These are phyloP conservation scores for Naegleria lovaniensis DNA, from an alignment of 208 protist genomes.

Conservation along the genomic window DNA sequence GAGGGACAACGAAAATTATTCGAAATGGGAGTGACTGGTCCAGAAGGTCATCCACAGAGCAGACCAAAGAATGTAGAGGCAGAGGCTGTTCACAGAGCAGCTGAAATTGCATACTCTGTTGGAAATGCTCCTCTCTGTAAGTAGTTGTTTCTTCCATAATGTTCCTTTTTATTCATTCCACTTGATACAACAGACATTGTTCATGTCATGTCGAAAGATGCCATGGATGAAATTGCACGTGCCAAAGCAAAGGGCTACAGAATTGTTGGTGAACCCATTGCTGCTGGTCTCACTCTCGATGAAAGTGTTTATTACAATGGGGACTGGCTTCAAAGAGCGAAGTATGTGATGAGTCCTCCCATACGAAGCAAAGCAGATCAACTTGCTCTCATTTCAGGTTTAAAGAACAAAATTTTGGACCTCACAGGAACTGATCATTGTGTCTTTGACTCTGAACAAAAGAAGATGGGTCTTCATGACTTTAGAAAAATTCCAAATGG, in stretches of 20 bases:
- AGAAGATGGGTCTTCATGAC: slow-evolving; percentile 61
- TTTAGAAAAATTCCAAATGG: slow-evolving; percentile 65
- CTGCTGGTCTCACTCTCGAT: background rate
- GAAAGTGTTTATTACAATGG: background rate
- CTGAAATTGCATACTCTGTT: slow-evolving; percentile 25
- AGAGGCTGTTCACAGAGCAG: slow-evolving; percentile 57
- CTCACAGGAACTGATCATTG: slow-evolving; percentile 51
- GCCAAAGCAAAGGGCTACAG: slow-evolving; percentile 42
- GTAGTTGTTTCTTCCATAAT: background rate
- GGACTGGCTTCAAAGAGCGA: background rate
- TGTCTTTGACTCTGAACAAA: slow-evolving; percentile 61
- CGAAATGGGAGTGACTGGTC: slow-evolving; percentile 57
- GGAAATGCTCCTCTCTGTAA: slow-evolving; percentile 11
- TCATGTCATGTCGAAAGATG: slow-evolving; percentile 50
- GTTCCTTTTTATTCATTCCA: no score
- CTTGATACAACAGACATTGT: slow-evolving; percentile 23
- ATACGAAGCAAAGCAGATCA: slow-evolving; percentile 9
- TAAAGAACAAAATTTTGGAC: background rate
- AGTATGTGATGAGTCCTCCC: slow-evolving; percentile 16
- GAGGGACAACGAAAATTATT: slow-evolving; percentile 34
- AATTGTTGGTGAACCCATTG: slow-evolving; percentile 40
- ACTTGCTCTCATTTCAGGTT: background rate
- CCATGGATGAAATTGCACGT: slow-evolving; percentile 36
- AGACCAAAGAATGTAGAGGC: slow-evolving; percentile 59
- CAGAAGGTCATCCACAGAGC: slow-evolving; percentile 57